Evolutionary conservation across 805 yeast genomes (phyloP), one percentile per base, ranked within the genome.

Genomic region (Candida piceae): DNA sequence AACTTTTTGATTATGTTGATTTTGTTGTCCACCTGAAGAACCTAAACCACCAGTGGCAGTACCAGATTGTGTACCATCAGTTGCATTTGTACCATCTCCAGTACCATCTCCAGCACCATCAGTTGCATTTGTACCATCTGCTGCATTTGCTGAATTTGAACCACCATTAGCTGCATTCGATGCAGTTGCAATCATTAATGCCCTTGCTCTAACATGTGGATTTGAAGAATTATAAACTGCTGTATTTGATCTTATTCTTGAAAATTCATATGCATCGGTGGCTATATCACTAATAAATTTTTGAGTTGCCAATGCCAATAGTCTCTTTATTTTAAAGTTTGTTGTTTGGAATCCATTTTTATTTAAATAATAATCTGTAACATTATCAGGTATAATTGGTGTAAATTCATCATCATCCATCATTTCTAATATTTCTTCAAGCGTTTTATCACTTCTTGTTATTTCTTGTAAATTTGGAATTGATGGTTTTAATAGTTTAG

Each of bases 361-460:
- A 8, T 51, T 45, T 13, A 90, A 63, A 52, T 90, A 93, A 57
- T 88, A 93, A 55, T 90, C 97, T 0, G 96, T 84, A 9, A 93
- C 97, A 0, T 95, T 89, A 57, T 93, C 97, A 0, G 98, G 98
- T 28, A 93, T 93, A 23, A 90, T 81, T 2, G 98, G 98, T 3
- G 96, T 86, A 57, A 81, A 87, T 40, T 88, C 96, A 44, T 88
- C 95, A 41, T 88, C 96, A 46, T 87, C 95, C 90, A 93, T 82
- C 69, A 88, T 68, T 23, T 81, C 83, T 20, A 93, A 67, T 24
- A 93, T 80, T 49, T 93, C 97, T 49, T 81, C 77, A 36, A 93
- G 64, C 0, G 93, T 80, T 52, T 84, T 84, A 53, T 87, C 95
- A 49, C 83, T 82, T 47, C 87, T 69, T 1, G 87, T 74, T 34